These are phyloP conservation scores for Trichoderma asperelloides DNA, from an alignment of 495 filamentous ascomycete species.

Conservation along the genomic window DNA sequence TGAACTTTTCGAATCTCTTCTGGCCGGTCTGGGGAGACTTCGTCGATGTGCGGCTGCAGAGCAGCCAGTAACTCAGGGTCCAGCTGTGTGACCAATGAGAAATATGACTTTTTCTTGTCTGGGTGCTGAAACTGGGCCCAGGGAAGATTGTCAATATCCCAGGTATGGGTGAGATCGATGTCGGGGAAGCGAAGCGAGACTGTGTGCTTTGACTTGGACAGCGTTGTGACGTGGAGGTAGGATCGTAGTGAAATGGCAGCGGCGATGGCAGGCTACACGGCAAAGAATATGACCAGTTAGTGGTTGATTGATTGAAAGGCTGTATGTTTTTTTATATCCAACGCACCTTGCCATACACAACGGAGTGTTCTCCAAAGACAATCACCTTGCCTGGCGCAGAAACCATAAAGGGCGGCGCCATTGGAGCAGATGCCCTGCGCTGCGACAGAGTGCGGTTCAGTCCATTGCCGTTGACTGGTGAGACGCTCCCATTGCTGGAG, in stretches of 20 bases:
- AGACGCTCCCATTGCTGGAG: conserved; percentile 9
- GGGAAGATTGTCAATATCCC: conserved; percentile 83
- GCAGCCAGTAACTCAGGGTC: conserved; percentile 72
- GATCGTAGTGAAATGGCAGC: conserved; percentile 90
- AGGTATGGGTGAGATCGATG: conserved; percentile 75
- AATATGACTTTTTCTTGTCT: conserved; percentile 85
- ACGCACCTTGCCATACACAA: conserved; percentile 81
- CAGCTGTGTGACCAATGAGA: conserved; percentile 74
- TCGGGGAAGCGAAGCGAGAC: conserved; percentile 84
- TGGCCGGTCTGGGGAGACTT: conserved; percentile 55
- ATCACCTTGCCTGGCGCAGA: conserved; percentile 97
- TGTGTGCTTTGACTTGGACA: conserved; percentile 76
- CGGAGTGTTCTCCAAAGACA: conserved; percentile 92
- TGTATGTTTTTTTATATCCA: neutral
- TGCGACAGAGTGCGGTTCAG: conserved; percentile 24
- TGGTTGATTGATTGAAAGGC: neutral
- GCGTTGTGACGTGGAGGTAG: conserved; percentile 86
- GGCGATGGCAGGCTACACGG: conserved; percentile 68
- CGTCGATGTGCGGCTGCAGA: conserved; percentile 63
- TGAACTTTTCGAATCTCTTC: conserved; percentile 68
- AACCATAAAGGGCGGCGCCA: conserved; percentile 89
- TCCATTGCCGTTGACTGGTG: conserved; percentile 10
- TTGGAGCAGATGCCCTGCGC: conserved; percentile 47
- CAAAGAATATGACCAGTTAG: neutral
- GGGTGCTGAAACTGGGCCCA: conserved; percentile 73